These are phyloP conservation scores for Exsudoporus floridanus DNA, from an alignment of 1,284 basidiomycete genomes.

Conservation along the genomic window DNA sequence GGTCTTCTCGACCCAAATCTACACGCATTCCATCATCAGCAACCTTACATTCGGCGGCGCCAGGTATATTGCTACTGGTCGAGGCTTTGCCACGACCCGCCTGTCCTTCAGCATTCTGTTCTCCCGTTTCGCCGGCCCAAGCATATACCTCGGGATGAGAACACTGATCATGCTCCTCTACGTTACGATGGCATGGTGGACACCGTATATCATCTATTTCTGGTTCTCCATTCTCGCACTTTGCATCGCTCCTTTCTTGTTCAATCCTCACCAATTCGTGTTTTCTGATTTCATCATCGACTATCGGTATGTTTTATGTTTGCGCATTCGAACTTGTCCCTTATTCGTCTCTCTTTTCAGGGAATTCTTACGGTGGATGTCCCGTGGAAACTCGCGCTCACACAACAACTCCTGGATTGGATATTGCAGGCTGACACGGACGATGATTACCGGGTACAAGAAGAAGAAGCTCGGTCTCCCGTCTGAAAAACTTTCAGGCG, in stretches of 20 bases:
- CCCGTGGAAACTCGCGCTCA: constrained; percentile 91
- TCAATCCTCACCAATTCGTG: constrained; percentile 97
- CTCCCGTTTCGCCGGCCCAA: constrained; percentile 94
- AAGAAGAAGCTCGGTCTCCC: constrained; percentile 93
- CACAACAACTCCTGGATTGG: constrained; percentile 98
- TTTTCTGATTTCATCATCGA: constrained; percentile 95
- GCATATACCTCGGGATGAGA: constrained; percentile 93
- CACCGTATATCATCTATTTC: constrained; percentile 92
- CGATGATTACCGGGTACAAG: constrained; percentile 97
- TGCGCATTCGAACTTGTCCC: neutral
- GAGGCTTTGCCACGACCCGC: constrained; percentile 93
- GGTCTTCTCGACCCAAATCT: constrained; percentile 95
- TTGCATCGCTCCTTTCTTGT: constrained; percentile 90
- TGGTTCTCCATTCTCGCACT: constrained; percentile 89
- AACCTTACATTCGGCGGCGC: constrained; percentile 96
- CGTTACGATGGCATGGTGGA: constrained; percentile 87
- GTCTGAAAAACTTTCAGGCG: constrained; percentile 90
- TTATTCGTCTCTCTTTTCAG: constrained; percentile 38
- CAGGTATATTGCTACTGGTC: constrained; percentile 97
- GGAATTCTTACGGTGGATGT: constrained; percentile 98
- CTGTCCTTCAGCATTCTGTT: constrained; percentile 92
- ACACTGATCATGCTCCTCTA: constrained; percentile 89
- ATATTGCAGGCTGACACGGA: constrained; percentile 91
- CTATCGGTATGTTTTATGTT: constrained; percentile 63
- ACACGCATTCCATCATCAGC: constrained; percentile 92